phyloP scores from a whole-genome alignment of 768 basidiomycete species.

The Zangia roseola region DNA sequence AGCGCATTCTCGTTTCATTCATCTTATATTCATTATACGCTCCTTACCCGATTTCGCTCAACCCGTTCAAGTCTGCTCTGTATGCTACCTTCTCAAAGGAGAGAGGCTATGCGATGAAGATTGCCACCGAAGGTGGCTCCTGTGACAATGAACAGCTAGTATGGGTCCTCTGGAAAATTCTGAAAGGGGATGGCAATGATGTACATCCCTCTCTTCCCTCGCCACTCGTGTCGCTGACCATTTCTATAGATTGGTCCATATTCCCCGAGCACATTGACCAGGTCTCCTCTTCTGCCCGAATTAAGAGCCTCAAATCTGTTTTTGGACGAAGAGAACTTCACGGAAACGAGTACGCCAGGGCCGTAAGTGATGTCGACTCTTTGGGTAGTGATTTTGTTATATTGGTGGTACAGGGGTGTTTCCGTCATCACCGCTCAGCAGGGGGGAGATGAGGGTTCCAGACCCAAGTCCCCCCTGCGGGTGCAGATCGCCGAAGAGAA shows the following conservation, averaged over 20 bases:
- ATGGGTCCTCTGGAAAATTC: constrained; percentile 86
- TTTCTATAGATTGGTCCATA: constrained; percentile 72
- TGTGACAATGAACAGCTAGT: constrained; percentile 74
- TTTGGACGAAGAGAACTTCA: constrained; percentile 62
- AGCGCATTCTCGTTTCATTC: constrained; percentile 76
- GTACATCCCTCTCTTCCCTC: constrained; percentile 35
- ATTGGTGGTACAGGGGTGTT: constrained; percentile 18
- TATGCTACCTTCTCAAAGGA: constrained; percentile 67
- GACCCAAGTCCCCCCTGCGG: neutral
- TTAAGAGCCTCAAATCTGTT: constrained; percentile 69
- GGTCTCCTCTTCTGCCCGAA: constrained; percentile 73
- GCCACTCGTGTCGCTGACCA: constrained; percentile 2
- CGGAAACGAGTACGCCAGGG: constrained; percentile 43
- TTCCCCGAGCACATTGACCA: constrained; percentile 70
- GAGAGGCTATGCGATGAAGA: constrained; percentile 54
- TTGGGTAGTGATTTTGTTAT: constrained; percentile 13
- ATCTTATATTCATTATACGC: constrained; percentile 79
- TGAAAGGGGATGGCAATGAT: constrained; percentile 80
- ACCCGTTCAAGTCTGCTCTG: constrained; percentile 78
- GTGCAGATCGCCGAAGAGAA: constrained; percentile 6
- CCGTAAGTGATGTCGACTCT: constrained; percentile 34
- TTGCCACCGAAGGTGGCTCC: constrained; percentile 47
- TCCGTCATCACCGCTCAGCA: constrained; percentile 6
- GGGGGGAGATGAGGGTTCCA: constrained; percentile 4
- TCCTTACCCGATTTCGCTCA: constrained; percentile 75